A percentile compares a stretch with the other conserved stretches of the same genome.
Conservation (phyloP, 2,329 filamentous ascomycete species). For the Nemania sp. region DNA sequence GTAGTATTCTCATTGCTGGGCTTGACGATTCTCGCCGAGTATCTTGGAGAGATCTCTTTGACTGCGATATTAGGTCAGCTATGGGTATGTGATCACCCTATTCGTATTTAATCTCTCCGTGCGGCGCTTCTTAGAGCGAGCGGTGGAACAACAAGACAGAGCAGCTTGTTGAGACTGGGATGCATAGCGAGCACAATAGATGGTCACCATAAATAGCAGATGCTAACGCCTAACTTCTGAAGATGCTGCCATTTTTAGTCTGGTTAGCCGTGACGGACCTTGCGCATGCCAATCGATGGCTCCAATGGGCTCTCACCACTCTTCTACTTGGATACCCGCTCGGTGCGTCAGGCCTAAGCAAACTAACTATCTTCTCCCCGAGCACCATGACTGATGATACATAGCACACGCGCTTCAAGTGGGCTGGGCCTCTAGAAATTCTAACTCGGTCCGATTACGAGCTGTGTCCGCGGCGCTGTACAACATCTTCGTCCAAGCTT, state of each 20-base stretch:
- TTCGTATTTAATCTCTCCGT: neutral
- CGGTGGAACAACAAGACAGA: neutral
- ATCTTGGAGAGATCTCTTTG: constrained; percentile 60
- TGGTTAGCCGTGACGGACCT: constrained; percentile 59
- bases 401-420: constrained; percentile 45
- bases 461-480: constrained; percentile 69
- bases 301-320: constrained; percentile 57
- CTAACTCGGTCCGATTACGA: constrained; percentile 68
- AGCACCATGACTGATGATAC: constrained; percentile 4
- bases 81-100: constrained; percentile 52
- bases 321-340: constrained; percentile 57
- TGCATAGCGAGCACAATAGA: neutral
- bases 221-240: neutral
- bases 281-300: constrained; percentile 55
- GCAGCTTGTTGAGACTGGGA: neutral
- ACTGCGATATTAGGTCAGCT: constrained; percentile 59
- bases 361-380: neutral
- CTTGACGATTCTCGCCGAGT: constrained; percentile 56
- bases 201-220: neutral
- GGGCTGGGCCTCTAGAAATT: constrained; percentile 61
- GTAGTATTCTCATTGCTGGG: constrained; percentile 53
- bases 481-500: constrained; percentile 58
- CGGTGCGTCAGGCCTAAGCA: constrained; percentile 46
- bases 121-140: neutral
- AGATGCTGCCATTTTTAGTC: constrained; percentile 68